Evolutionary conservation across 257 asterid genomes (phyloP), one percentile per base, ranked within the genome.

Genomic region (Solanum lignicaule): DNA sequence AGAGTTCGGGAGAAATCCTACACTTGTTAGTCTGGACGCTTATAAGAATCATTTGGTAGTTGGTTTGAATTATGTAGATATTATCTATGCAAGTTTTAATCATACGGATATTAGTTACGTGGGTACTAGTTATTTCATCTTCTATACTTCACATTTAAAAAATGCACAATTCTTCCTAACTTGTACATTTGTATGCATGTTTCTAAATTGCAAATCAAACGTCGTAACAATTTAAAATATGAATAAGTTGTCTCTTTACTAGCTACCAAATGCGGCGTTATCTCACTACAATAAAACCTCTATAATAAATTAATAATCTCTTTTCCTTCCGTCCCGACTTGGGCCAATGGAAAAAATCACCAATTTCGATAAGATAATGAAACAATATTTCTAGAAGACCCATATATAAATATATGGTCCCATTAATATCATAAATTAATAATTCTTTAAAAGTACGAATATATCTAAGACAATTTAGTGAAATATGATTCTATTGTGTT

Each of bases 1-100:
- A 20, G 5, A 0, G 2, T 58, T 58, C 0, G 0, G 12, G 2
- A 1, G 1, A 58, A 58, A 60, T 23, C 6, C 1, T 62, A n/a
- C 7, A n/a, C 16, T n/a, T 11, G 32, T n/a, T 62, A 62, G 32
- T 62, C 7, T n/a, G 14, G 31, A 1, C 27, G 0, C 71, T 10
- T 10, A 10, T 7, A 11, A 10, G 3, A 5, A 5, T 10, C 4
- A 5, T 10, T n/a, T 10, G 7, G 16, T 62, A 62, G 31, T 7
- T 62, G 1, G 1, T 10, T 62, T n/a, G 32, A 62, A 62, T 62
- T 62, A n/a, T 11, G 4, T 11, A 62, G 3, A 0, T 10, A 62
- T 62, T 62, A n/a, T 2, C 14, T n/a, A n/a, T 62, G 32, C 1
- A n/a, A n/a, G 7, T n/a, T n/a, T 10, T 62, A n/a, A 2, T 62